Percentiles rank a stretch among this genome's conserved stretches.
Conservation (phyloP, 73 alveolate genomes). For the Paramecium bursaria region DNA sequence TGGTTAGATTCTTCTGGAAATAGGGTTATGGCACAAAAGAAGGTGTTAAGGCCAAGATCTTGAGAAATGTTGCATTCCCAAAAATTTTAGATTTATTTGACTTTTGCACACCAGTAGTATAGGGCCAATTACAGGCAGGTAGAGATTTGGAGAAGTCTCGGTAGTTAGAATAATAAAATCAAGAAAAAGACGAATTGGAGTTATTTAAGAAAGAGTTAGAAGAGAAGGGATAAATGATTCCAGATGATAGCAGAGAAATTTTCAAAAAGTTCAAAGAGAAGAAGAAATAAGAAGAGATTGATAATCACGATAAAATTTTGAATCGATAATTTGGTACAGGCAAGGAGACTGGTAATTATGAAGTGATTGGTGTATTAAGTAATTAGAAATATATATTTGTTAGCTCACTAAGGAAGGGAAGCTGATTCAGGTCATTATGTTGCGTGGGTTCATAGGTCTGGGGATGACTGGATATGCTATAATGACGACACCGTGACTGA, state of each 20-base stretch:
- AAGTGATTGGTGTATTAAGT: conserved; percentile 91
- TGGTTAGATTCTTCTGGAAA: conserved; percentile 98
- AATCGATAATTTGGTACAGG: conserved; percentile 85
- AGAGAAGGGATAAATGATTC: conserved; percentile 71
- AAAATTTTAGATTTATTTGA: conserved; percentile 93
- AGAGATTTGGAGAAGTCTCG: conserved; percentile 92
- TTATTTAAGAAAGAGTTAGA: conserved; percentile 75
- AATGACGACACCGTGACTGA: conserved; percentile 94
- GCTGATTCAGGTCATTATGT: conserved; percentile 99
- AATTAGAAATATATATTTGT: background rate
- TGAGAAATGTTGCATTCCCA: conserved; percentile 94
- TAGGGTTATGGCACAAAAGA: conserved; percentile 87
- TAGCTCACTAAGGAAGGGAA: conserved; percentile 98
- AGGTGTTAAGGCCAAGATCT: conserved; percentile 96
- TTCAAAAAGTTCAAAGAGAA: conserved; percentile 72
- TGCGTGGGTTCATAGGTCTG: conserved; percentile 96
- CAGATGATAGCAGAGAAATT: conserved; percentile 80
- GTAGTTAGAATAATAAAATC: conserved; percentile 70
- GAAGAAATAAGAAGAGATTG: conserved; percentile 81
- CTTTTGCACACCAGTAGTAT: conserved; percentile 92
- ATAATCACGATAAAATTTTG: conserved; percentile 77
- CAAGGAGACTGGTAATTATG: conserved; percentile 96
- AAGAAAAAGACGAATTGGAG: conserved; percentile 74
- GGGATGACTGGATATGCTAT: conserved; percentile 94
- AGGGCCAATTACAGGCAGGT: conserved; percentile 89